phyloP scores from a whole-genome alignment of 2,329 filamentous ascomycete species.

The Epichloe aotearoae region DNA sequence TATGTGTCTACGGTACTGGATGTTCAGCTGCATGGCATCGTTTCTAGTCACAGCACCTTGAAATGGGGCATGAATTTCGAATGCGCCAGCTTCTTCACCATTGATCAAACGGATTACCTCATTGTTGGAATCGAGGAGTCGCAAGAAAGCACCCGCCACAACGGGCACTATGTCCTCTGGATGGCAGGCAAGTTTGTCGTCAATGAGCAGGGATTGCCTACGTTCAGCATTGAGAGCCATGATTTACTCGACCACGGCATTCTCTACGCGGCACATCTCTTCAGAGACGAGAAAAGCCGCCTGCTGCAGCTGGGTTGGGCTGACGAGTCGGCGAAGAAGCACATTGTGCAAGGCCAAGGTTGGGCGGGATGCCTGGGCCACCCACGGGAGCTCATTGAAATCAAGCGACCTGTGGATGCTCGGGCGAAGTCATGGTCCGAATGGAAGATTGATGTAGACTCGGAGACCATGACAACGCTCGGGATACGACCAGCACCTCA shows the following conservation, averaged over 20 bases:
- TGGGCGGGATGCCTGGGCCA: constrained; percentile 10
- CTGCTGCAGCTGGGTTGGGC: constrained; percentile 11
- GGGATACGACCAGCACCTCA: constrained; percentile 8
- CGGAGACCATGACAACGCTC: constrained; percentile 7
- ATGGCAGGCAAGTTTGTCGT: constrained; percentile 3
- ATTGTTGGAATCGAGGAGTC: constrained; percentile 9
- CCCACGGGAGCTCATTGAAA: constrained; percentile 7
- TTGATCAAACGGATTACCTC: constrained; percentile 7
- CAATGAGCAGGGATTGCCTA: constrained; percentile 1
- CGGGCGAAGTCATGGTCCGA: constrained; percentile 1
- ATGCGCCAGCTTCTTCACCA: constrained; percentile 13
- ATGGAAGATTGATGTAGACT: constrained; percentile 6
- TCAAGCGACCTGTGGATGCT: neutral
- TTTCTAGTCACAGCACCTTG: constrained; percentile 1
- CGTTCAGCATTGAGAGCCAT: constrained; percentile 5
- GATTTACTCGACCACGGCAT: constrained; percentile 11
- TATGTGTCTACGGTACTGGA: constrained; percentile 8
- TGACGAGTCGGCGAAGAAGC: constrained; percentile 7
- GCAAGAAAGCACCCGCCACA: constrained; percentile 6
- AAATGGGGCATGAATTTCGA: constrained; percentile 9
- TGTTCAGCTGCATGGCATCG: constrained; percentile 2
- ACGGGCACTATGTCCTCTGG: constrained; percentile 8
- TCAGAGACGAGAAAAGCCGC: constrained; percentile 8
- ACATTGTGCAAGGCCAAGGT: constrained; percentile 5
- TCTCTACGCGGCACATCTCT: constrained; percentile 12